A percentile compares a stretch with the other conserved stretches of the same genome.
Evolutionary conservation across 2,329 filamentous ascomycete species (phyloP).

Genomic region (Biscogniauxia marginata): DNA sequence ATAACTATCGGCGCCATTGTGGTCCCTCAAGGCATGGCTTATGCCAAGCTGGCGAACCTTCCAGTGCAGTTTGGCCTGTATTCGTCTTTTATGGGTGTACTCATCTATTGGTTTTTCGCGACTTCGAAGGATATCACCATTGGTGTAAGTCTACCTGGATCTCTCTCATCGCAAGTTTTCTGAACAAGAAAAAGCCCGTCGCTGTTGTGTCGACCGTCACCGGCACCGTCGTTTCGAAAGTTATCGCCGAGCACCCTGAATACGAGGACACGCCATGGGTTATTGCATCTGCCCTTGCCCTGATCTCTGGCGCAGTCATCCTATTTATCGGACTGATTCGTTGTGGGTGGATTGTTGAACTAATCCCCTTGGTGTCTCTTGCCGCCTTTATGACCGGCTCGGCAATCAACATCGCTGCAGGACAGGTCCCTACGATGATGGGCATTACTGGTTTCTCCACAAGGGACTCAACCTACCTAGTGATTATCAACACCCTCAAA

Average conservation of each 20-base stretch:
- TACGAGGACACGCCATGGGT: constrained; percentile 51
- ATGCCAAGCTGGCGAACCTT: constrained; percentile 81
- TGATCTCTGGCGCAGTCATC: constrained; percentile 77
- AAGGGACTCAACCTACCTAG: constrained; percentile 73
- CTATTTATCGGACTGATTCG: constrained; percentile 75
- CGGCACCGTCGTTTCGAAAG: constrained; percentile 73
- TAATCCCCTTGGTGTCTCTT: constrained; percentile 87
- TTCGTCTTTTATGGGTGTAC: constrained; percentile 92
- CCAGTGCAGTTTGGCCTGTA: constrained; percentile 82
- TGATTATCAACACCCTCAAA: constrained; percentile 81
- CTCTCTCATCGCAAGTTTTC: constrained; percentile 11
- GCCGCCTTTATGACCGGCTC: constrained; percentile 98
- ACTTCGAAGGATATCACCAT: constrained; percentile 99
- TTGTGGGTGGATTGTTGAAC: constrained; percentile 85
- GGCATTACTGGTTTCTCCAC: constrained; percentile 75
- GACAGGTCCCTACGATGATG: constrained; percentile 80
- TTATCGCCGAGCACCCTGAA: constrained; percentile 55
- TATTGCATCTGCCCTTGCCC: constrained; percentile 74
- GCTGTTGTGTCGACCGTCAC: constrained; percentile 93
- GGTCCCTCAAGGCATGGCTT: constrained; percentile 96
- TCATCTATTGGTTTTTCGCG: constrained; percentile 97
- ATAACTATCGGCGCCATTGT: constrained; percentile 65
- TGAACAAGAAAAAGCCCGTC: constrained; percentile 61
- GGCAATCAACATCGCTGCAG: constrained; percentile 80
- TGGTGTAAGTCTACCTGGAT: constrained; percentile 57